These are phyloP conservation scores for Penicillium cinerascens DNA, from an alignment of 495 filamentous ascomycete genomes.

Conservation along the genomic window DNA sequence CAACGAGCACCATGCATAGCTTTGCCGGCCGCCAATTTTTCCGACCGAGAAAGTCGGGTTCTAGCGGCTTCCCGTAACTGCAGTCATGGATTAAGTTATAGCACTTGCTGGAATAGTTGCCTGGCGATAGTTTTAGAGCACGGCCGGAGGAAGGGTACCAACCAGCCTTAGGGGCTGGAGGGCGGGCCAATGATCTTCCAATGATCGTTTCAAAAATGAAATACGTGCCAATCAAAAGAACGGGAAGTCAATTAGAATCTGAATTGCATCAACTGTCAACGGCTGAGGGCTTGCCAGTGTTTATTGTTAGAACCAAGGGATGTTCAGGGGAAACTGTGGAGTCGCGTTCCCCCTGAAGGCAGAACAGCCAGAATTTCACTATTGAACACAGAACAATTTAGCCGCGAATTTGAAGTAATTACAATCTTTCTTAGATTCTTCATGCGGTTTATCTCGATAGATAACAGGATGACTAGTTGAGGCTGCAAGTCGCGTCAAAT, in stretches of 20 bases:
- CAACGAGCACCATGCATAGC: too few species aligned
- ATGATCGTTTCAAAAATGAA: neutral
- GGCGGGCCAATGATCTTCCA: neutral
- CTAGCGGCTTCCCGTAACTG: too few species aligned
- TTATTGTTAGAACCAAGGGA: neutral
- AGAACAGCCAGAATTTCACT: neutral
- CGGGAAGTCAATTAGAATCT: neutral
- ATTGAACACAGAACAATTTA: neutral
- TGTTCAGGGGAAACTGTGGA: neutral
- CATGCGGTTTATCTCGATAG: too few species aligned
- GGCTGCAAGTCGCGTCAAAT: neutral
- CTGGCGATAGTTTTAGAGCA: neutral
- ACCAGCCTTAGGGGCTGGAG: neutral
- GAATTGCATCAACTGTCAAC: neutral
- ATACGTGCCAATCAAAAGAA: neutral
- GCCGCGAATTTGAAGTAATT: neutral
- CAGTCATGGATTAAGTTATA: too few species aligned
- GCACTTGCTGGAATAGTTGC: neutral
- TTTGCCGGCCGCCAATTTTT: too few species aligned
- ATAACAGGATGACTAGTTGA: neutral
- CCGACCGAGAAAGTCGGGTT: too few species aligned
- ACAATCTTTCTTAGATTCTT: too few species aligned
- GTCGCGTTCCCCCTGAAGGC: neutral
- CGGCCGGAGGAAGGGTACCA: neutral
- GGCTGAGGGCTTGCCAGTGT: neutral